These are phyloP conservation scores for Fusarium robinianum DNA, from an alignment of 2,329 filamentous ascomycete genomes.

Conservation along the genomic window DNA sequence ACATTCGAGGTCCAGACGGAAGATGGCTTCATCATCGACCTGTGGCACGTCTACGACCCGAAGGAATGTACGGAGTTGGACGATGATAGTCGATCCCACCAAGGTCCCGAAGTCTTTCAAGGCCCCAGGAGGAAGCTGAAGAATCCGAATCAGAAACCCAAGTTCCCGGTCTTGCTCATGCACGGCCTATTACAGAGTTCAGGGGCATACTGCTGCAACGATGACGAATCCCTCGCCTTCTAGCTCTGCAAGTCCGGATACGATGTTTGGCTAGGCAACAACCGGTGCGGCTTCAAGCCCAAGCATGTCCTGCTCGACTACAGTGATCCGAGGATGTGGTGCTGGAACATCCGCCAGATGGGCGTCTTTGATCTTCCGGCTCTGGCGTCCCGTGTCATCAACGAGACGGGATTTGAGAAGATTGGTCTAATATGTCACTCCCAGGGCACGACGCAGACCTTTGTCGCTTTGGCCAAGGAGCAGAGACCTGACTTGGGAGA, in stretches of 20 bases:
- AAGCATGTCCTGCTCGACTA: slow-evolving; percentile 73
- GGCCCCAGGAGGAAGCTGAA: slow-evolving; percentile 44
- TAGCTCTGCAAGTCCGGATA: slow-evolving; percentile 90
- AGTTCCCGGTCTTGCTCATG: slow-evolving; percentile 84
- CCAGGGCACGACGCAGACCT: slow-evolving; percentile 86
- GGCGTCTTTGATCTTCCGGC: slow-evolving; percentile 86
- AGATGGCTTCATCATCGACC: slow-evolving; percentile 86
- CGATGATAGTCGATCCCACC: slow-evolving; percentile 54
- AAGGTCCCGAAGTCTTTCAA: slow-evolving; percentile 65
- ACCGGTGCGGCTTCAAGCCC: slow-evolving; percentile 83
- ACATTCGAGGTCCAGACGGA: slow-evolving; percentile 86
- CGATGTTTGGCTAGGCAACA: slow-evolving; percentile 96
- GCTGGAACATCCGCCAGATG: slow-evolving; percentile 95
- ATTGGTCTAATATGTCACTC: slow-evolving; percentile 85
- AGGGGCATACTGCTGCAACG: slow-evolving; percentile 87
- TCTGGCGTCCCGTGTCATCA: slow-evolving; percentile 76
- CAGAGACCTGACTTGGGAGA: slow-evolving; percentile 83
- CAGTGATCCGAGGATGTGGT: slow-evolving; percentile 89
- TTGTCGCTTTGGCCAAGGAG: slow-evolving; percentile 87
- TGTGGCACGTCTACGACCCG: slow-evolving; percentile 91
- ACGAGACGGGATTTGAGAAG: slow-evolving; percentile 81
- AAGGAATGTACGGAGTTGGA: slow-evolving; percentile 65
- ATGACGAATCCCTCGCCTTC: slow-evolving; percentile 88
- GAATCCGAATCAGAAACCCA: slow-evolving; percentile 50
- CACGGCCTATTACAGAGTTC: slow-evolving; percentile 87